These are phyloP conservation scores for Torulaspora delbrueckii DNA, from an alignment of 805 yeast genomes.

Conservation along the genomic window DNA sequence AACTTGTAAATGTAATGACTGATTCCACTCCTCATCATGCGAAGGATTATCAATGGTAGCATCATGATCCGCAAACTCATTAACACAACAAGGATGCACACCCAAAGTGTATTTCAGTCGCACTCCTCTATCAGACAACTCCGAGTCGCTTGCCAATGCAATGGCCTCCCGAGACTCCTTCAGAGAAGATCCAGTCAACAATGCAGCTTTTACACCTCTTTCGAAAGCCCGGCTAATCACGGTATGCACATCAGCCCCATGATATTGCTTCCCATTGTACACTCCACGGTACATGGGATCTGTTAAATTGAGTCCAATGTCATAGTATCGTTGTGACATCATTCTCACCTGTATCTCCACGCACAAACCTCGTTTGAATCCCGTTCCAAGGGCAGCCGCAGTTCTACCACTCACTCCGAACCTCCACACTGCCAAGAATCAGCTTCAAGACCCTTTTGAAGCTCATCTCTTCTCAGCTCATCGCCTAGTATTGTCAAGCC, in stretches of 20 bases:
- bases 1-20: constrained; percentile 9
- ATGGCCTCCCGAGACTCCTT: constrained; percentile 61
- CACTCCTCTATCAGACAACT: constrained; percentile 28
- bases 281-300: constrained; percentile 83
- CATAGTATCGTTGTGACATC: constrained; percentile 29
- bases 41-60: constrained; percentile 29
- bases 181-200: constrained; percentile 80
- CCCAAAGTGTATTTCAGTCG: constrained; percentile 71
- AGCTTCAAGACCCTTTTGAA: background rate
- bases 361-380: background rate
- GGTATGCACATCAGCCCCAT: constrained; percentile 57
- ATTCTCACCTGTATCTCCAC: constrained; percentile 1
- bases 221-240: constrained; percentile 64
- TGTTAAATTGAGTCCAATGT: constrained; percentile 71
- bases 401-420: background rate
- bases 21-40: constrained; percentile 23
- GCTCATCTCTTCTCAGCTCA: constrained; percentile 18
- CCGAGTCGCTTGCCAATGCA: constrained; percentile 44
- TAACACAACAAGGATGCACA: constrained; percentile 89
- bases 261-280: constrained; percentile 67
- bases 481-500: constrained; percentile 4
- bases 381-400: background rate
- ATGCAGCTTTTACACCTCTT: constrained; percentile 60
- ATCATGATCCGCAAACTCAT: constrained; percentile 40
- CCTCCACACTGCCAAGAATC: background rate